Evolutionary conservation across 768 basidiomycete genomes (phyloP).

Genomic region (Imleria badia): DNA sequence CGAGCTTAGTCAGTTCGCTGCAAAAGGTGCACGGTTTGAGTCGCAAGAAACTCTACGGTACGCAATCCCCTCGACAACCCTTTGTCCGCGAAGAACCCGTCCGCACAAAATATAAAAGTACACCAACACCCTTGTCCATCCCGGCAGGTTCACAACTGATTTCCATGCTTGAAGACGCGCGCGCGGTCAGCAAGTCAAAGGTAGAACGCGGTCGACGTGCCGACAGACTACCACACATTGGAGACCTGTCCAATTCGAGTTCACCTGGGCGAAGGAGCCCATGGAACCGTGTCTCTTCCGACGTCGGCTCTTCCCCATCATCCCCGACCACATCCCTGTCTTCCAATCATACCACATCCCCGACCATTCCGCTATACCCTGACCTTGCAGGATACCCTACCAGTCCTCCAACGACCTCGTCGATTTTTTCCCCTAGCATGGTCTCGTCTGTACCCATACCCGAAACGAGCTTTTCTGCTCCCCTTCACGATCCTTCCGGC

Average conservation of each 20-base stretch:
- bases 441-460: constrained; percentile 11
- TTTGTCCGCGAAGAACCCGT: constrained; percentile 55
- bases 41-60: constrained; percentile 64
- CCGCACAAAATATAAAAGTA: constrained; percentile 33
- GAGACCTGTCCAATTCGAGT: constrained; percentile 15
- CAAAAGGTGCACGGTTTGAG: constrained; percentile 69
- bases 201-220: constrained; percentile 25
- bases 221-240: constrained; percentile 15
- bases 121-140: constrained; percentile 33
- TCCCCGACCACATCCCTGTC: constrained; percentile 25
- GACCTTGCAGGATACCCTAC: constrained; percentile 18
- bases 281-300: constrained; percentile 17
- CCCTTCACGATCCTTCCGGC: constrained; percentile 13
- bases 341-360: constrained; percentile 21
- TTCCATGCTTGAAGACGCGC: constrained; percentile 19
- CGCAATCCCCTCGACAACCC: constrained; percentile 48
- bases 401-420: constrained; percentile 9
- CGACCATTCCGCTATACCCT: constrained; percentile 22
- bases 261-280: constrained; percentile 38
- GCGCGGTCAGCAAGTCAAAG: constrained; percentile 19
- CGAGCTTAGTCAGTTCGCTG: constrained; percentile 59
- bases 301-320: constrained; percentile 22
- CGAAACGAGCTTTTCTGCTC: constrained; percentile 13
- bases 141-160: constrained; percentile 23
- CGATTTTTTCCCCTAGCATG: constrained; percentile 8